These are phyloP conservation scores for Fusarium metavorans DNA, from an alignment of 2,329 filamentous ascomycete genomes.

Conservation along the genomic window DNA sequence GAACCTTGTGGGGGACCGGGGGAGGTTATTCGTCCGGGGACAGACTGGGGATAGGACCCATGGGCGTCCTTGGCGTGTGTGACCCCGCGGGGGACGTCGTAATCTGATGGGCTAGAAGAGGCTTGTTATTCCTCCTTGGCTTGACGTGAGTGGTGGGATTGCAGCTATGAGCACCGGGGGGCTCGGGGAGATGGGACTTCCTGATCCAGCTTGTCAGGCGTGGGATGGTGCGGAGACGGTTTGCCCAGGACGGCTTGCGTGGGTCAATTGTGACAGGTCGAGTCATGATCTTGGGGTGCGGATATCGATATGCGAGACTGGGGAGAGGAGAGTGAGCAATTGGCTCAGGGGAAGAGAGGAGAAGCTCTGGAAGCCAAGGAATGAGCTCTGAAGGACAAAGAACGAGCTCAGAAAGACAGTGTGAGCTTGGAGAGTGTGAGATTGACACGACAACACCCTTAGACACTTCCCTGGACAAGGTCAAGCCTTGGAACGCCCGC, in stretches of 20 bases:
- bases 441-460: background rate
- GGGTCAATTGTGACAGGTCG: conserved; percentile 20
- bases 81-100: conserved; percentile 23
- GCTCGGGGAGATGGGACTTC: conserved; percentile 37
- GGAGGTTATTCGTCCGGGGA: conserved; percentile 30
- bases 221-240: conserved; percentile 11
- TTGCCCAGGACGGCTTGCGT: conserved; percentile 31
- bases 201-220: conserved; percentile 13
- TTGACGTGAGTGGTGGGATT: background rate
- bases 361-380: background rate
- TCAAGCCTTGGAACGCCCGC: background rate
- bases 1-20: background rate
- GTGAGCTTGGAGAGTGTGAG: background rate
- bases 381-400: background rate
- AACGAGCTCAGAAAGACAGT: background rate
- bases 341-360: background rate
- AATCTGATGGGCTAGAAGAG: conserved; percentile 32
- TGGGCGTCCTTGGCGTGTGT: conserved; percentile 19
- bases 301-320: conserved; percentile 22
- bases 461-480: background rate
- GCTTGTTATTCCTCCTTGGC: conserved; percentile 21
- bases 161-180: background rate
- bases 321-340: background rate
- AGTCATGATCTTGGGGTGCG: conserved; percentile 1
- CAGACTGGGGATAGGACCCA: conserved; percentile 17